Evolutionary conservation across 2,329 filamentous ascomycete genomes (phyloP).

Genomic region (Aspergillus ochraceus): DNA sequence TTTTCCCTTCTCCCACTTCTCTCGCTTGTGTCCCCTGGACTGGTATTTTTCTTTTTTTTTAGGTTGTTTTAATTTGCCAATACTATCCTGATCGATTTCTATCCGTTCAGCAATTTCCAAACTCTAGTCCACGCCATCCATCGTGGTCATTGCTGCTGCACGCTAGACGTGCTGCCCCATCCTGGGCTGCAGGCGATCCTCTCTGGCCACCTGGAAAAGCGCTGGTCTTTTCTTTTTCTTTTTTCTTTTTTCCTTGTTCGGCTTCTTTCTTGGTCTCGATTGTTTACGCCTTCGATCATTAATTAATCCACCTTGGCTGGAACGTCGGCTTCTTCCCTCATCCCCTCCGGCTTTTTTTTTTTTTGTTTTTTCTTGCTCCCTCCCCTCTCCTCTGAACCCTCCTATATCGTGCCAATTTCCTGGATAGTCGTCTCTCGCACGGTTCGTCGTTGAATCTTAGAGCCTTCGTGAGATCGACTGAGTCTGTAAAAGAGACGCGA

Average conservation of each 20-base stretch:
- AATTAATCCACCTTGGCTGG: neutral
- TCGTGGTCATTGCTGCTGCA: conserved; percentile 18
- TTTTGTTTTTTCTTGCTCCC: conserved; percentile 7
- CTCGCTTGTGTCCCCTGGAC: neutral
- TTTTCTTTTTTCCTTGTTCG: conserved; percentile 6
- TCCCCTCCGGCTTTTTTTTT: neutral
- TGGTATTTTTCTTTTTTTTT: no score
- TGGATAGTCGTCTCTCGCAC: conserved; percentile 9
- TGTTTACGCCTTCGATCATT: neutral
- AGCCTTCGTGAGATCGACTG: conserved; percentile 4
- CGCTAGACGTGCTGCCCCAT: conserved; percentile 23
- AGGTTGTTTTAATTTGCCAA: neutral
- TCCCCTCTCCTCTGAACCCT: neutral
- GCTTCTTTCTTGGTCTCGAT: conserved; percentile 5
- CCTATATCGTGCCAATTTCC: neutral
- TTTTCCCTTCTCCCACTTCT: conserved; percentile 6
- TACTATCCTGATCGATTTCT: neutral
- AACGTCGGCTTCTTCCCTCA: neutral
- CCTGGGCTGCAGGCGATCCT: conserved; percentile 22
- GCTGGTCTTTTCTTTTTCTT: conserved; percentile 9
- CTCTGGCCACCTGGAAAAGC: conserved; percentile 15
- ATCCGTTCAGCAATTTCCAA: conserved; percentile 4
- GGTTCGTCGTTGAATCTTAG: conserved; percentile 8
- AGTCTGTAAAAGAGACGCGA: neutral
- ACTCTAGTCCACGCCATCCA: conserved; percentile 7